phyloP scores from a whole-genome alignment of 495 filamentous ascomycete genomes.

The Choiromyces venosus region DNA sequence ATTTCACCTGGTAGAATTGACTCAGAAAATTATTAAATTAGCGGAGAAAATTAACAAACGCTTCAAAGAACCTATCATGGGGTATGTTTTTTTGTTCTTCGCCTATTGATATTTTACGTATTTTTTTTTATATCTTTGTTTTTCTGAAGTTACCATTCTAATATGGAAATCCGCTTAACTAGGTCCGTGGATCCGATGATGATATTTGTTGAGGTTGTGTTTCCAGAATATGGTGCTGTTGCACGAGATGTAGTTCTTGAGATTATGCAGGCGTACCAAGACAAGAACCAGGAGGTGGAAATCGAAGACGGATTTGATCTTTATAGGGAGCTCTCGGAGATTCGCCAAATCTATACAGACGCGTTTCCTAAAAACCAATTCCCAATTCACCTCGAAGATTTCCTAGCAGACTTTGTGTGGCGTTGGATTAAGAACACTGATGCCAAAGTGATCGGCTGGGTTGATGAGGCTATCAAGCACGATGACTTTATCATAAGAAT shows the following conservation, averaged over 20 bases:
- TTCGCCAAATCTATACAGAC: slow-evolving; percentile 69
- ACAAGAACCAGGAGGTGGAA: slow-evolving; percentile 65
- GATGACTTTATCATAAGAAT: slow-evolving; percentile 62
- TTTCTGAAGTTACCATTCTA: not conserved
- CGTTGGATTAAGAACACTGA: slow-evolving; percentile 83
- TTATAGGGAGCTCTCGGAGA: slow-evolving; percentile 78
- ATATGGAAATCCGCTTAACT: not conserved
- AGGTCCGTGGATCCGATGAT: slow-evolving; percentile 66
- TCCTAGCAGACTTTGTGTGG: slow-evolving; percentile 90
- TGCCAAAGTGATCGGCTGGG: slow-evolving; percentile 70
- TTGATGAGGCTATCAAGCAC: slow-evolving; percentile 82
- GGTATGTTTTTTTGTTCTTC: slow-evolving; percentile 47
- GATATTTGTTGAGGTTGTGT: slow-evolving; percentile 72
- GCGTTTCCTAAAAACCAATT: slow-evolving; percentile 64
- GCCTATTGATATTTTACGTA: not conserved
- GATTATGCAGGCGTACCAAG: slow-evolving; percentile 66
- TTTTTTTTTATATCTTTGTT: not conserved
- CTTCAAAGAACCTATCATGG: slow-evolving; percentile 63
- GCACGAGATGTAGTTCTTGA: slow-evolving; percentile 71
- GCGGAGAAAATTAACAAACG: slow-evolving; percentile 84
- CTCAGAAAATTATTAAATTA: slow-evolving; percentile 74
- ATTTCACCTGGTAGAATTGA: slow-evolving; percentile 78
- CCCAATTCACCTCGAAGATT: slow-evolving; percentile 75
- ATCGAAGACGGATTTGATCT: slow-evolving; percentile 90
- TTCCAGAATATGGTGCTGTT: slow-evolving; percentile 86